Evolutionary conservation across 257 asterid species (phyloP), one percentile per base, ranked within the genome.

Genomic region (Apocynum venetum): DNA sequence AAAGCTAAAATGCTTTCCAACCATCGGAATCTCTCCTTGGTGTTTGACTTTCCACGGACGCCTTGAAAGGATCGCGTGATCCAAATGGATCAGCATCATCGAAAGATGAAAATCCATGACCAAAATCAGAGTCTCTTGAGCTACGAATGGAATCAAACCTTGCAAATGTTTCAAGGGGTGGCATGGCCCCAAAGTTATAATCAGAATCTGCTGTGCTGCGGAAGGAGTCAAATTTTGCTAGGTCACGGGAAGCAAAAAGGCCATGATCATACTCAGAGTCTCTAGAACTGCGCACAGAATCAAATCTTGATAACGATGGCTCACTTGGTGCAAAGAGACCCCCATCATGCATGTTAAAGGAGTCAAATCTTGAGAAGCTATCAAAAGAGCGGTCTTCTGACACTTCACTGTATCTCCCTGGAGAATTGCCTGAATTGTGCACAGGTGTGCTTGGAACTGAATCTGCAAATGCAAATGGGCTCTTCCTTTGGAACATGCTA

Each of bases 381-480:
- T 89, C 89, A n/a, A 87, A 83, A 8, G 93, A 77, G 38, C 70
- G 75, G 12, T 82, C 86, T 69, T 75, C 84, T 20, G 87, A 81
- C 64, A 81, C 90, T 77, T 85, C 92, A 66, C 73, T 80, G 47
- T 80, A 86, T 73, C 85, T 83, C 81, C 82, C 77, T 0, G 96
- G 93, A 31, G 97, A 87, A 81, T 80, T 84, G 84, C 79, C 86
- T 36, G 89, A 89, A 68, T 83, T 89, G 79, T 84, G 83, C 95
- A 91, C 82, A 19, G 98, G 98, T 52, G 98, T 91, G 84, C 97
- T 83, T 17, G 98, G 98, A 72, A 87, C 91, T 31, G 98, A 93
- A 84, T 93, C 97, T 14, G 91, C 89, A 71, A 91, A 88, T 40
- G 86, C 84, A 81, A 80, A 88, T 9, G 88, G 86, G 73, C 91